Evolutionary conservation across 768 basidiomycete genomes (phyloP).

Genomic region (Trametes meyenii): DNA sequence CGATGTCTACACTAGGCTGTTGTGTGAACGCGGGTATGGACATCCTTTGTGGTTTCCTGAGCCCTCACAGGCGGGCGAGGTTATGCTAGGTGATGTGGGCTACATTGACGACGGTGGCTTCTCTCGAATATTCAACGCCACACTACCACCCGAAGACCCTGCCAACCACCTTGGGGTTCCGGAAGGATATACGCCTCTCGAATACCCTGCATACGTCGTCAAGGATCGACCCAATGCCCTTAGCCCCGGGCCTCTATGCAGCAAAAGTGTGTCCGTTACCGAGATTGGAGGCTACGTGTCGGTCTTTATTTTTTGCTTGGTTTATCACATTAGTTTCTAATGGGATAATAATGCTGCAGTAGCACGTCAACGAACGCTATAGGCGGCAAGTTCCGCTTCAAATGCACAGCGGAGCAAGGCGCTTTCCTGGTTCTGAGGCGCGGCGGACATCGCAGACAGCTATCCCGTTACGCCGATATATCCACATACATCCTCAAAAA

Average conservation of each 20-base stretch:
- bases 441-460: neutral
- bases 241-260: neutral
- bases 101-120: slow-evolving; percentile 22
- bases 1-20: slow-evolving; percentile 21
- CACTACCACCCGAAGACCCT: slow-evolving; percentile 4
- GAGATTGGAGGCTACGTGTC: neutral
- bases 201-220: neutral
- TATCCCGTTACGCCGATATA: slow-evolving; percentile 4
- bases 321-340: no score
- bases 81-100: slow-evolving; percentile 27
- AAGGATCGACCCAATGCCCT: neutral
- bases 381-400: slow-evolving; percentile 3
- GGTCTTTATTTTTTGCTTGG: no score
- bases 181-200: slow-evolving; percentile 5
- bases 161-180: slow-evolving; percentile 14
- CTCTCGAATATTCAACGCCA: slow-evolving; percentile 27
- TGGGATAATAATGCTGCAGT: no score
- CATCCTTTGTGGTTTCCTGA: slow-evolving; percentile 24
- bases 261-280: slow-evolving; percentile 1
- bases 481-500: slow-evolving; percentile 12
- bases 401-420: slow-evolving; percentile 13
- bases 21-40: slow-evolving; percentile 10
- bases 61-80: slow-evolving; percentile 15
- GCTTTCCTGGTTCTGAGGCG: slow-evolving; percentile 14
- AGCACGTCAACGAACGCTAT: neutral